These are phyloP conservation scores for Tolypocladium pustulatum DNA, from an alignment of 2,329 filamentous ascomycete genomes.

Conservation along the genomic window DNA sequence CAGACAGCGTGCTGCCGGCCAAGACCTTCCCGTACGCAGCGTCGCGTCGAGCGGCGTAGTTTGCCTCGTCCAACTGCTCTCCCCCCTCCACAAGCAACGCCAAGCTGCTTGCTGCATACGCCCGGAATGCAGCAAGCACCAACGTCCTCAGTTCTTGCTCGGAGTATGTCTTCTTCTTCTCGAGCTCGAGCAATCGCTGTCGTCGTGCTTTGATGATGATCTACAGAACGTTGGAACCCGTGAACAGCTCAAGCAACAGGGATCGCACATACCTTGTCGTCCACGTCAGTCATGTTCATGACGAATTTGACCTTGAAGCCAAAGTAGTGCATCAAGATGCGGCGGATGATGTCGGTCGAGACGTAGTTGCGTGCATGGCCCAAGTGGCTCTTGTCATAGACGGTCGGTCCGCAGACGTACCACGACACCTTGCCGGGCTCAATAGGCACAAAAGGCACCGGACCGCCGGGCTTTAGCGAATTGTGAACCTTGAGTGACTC, in stretches of 20 bases:
- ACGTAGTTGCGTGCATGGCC: slow-evolving; percentile 87
- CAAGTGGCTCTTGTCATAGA: slow-evolving; percentile 72
- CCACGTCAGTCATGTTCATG: slow-evolving; percentile 86
- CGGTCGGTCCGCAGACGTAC: slow-evolving; percentile 85
- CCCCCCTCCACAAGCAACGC: slow-evolving; percentile 37
- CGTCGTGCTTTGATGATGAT: slow-evolving; percentile 58
- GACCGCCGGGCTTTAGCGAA: slow-evolving; percentile 60
- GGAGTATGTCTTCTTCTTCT: slow-evolving; percentile 56
- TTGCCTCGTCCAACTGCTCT: slow-evolving; percentile 33
- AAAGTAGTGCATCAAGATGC: slow-evolving; percentile 76
- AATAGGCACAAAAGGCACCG: slow-evolving; percentile 64
- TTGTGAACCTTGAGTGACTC: slow-evolving; percentile 66
- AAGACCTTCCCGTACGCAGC: slow-evolving; percentile 43
- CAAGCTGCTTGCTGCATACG: slow-evolving; percentile 45
- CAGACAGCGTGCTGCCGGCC: slow-evolving; percentile 42
- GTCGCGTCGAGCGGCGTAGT: slow-evolving; percentile 40
- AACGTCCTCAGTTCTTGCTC: slow-evolving; percentile 35
- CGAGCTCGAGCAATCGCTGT: slow-evolving; percentile 69
- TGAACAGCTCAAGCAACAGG: background rate
- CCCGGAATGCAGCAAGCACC: slow-evolving; percentile 40
- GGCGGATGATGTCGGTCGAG: slow-evolving; percentile 76
- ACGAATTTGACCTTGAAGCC: slow-evolving; percentile 75
- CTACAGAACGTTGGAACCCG: slow-evolving; percentile 17
- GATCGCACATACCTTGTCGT: slow-evolving; percentile 49
- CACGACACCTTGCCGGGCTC: slow-evolving; percentile 64